These are phyloP conservation scores for Schizothecium vesticola DNA, from an alignment of 495 filamentous ascomycete genomes.

Conservation along the genomic window DNA sequence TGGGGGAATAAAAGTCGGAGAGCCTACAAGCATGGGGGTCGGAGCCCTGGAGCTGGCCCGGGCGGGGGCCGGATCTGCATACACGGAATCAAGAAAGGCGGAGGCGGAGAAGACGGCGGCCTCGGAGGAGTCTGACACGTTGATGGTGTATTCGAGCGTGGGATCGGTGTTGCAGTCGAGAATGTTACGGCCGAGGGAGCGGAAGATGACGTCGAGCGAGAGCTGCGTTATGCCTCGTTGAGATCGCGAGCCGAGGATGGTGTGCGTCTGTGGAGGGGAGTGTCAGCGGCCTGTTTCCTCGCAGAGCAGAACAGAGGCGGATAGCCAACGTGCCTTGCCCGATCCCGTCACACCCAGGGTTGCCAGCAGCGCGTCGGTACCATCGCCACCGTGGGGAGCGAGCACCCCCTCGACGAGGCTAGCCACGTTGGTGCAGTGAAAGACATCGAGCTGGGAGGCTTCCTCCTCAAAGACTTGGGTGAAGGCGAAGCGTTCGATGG, in stretches of 20 bases:
- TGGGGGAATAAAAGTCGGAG: conserved; percentile 25
- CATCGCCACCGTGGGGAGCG: conserved; percentile 59
- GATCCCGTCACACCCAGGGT: conserved; percentile 93
- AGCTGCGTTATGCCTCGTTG: conserved; percentile 90
- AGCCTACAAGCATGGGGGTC: conserved; percentile 75
- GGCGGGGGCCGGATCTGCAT: conserved; percentile 57
- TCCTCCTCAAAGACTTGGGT: conserved; percentile 88
- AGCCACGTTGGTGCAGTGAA: conserved; percentile 73
- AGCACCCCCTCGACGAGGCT: conserved; percentile 74
- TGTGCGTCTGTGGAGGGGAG: conserved; percentile 66
- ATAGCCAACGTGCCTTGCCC: conserved; percentile 67
- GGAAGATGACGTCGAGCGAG: conserved; percentile 82
- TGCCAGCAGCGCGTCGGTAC: conserved; percentile 83
- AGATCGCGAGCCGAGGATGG: conserved; percentile 83
- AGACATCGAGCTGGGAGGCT: conserved; percentile 77
- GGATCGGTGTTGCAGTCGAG: conserved; percentile 56
- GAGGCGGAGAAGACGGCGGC: conserved; percentile 72
- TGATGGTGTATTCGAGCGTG: conserved; percentile 63
- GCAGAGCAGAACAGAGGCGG: conserved; percentile 13
- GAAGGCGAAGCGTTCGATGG: conserved; percentile 90
- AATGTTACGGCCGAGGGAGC: conserved; percentile 62
- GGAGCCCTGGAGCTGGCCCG: conserved; percentile 64
- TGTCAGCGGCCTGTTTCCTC: conserved; percentile 19
- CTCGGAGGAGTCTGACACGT: conserved; percentile 74
- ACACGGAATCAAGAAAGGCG: conserved; percentile 74